Evolutionary conservation across 2,329 filamentous ascomycete species (phyloP), one percentile per base, ranked within the genome.

Genomic region (Parasarocladium wereldwijsianum): DNA sequence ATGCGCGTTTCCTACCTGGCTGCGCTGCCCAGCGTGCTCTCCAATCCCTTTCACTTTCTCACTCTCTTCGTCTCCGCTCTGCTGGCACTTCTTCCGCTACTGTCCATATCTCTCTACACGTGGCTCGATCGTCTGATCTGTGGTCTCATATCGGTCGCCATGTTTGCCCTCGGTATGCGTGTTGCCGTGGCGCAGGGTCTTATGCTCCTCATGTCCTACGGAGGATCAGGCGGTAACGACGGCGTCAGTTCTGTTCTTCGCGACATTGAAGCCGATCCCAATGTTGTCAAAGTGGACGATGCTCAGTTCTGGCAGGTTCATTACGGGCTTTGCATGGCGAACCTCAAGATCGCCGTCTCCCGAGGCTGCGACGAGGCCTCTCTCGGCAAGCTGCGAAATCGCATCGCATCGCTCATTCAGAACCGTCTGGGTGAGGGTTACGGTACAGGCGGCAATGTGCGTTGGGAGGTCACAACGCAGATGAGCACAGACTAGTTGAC

Each of bases 291-390:
- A 2, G 74, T 98, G 26, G 83, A 94, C 34, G 86, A 94, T 45
- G 87, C 86, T 2, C 76, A 85, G 47, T 93, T 98, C 53, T 98
- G 90, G 90, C 90, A 98, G 58, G 90, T 94, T 10, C 90, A 98
- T 54, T 94, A 96, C 50, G 86, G 87, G 2, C 63, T 96, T 23
- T 93, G 85, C 47, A 93, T 96, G 79, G 90, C 90, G 7, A 94
- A 92, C 48, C 52, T 98, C 40, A 92, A 84, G 51, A 55, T 98
- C 13, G 69, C 76, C 35, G 70, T 93, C 16, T 50, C 58, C 4
- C 60, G 57, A 37, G 77, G 76, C 4, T 60, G 54, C 26, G 75
- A 80, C 24, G 83, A 90, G 36, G 70, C 77, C 10, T 69, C 76
- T 5, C 58, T 92, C 35, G 64, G 66, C 34, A 78, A 77, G 43